These are phyloP conservation scores for Brassica incana DNA, from an alignment of 345 rosid genomes.

Conservation along the genomic window DNA sequence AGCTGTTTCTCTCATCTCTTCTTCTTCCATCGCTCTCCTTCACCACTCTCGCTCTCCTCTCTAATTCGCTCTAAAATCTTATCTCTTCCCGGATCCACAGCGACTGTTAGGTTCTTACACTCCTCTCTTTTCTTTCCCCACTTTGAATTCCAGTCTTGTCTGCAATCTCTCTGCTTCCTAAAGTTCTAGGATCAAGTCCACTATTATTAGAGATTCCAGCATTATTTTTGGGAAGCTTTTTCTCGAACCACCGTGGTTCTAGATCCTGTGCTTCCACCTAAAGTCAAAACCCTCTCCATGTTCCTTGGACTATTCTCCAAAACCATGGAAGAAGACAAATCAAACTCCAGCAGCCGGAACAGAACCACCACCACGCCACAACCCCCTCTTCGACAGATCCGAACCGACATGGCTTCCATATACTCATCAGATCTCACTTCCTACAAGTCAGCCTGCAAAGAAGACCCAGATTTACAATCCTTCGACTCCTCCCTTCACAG, in stretches of 20 bases:
- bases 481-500: conserved; percentile 63
- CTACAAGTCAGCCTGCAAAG: conserved; percentile 69
- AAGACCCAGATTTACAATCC: conserved; percentile 66
- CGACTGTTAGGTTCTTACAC: conserved; percentile 6
- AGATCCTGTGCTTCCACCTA: not conserved
- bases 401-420: conserved; percentile 37
- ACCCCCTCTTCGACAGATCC: conserved; percentile 27
- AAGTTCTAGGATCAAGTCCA: conserved; percentile 1
- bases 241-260: not conserved
- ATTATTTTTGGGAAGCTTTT: not conserved
- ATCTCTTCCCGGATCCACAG: conserved; percentile 22
- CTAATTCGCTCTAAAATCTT: not conserved
- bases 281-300: conserved; percentile 23
- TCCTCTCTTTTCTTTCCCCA: not conserved
- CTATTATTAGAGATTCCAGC: not conserved
- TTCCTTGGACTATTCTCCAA: conserved; percentile 35
- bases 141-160: not conserved
- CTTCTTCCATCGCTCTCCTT: conserved; percentile 1
- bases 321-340: conserved; percentile 37
- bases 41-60: not conserved
- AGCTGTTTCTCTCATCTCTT: conserved; percentile 27
- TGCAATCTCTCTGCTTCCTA: conserved; percentile 2
- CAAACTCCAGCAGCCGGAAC: conserved; percentile 37
- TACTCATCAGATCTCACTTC: conserved; percentile 55
- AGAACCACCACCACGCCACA: conserved; percentile 14